Conservation (phyloP, 163 green algal genomes). For the Prototheca stagnorum region DNA sequence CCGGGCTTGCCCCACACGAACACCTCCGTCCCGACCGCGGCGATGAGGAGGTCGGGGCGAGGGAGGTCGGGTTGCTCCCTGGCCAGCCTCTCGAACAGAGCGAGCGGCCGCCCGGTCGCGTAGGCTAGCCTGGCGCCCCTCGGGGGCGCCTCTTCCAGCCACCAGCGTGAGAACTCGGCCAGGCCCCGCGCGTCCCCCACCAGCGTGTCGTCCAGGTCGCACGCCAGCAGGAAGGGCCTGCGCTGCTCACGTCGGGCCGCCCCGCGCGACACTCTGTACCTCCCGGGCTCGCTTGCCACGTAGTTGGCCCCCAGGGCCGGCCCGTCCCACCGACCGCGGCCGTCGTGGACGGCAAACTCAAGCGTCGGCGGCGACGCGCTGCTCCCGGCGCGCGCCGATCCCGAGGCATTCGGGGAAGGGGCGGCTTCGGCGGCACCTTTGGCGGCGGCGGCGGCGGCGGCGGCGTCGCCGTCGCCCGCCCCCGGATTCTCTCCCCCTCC, state of each 20-base stretch:
- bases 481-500: no score
- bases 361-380: constrained; percentile 5
- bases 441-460: no score
- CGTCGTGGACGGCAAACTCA: constrained; percentile 39
- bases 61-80: constrained; percentile 34
- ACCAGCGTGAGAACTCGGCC: constrained; percentile 34
- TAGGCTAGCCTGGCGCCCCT: constrained; percentile 34
- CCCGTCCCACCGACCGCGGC: constrained; percentile 29
- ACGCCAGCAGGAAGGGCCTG: constrained; percentile 31
- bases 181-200: constrained; percentile 32
- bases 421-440: no score
- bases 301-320: constrained; percentile 35
- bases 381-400: no score
- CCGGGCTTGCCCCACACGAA: no score
- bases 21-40: constrained; percentile 55
- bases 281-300: constrained; percentile 15
- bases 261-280: constrained; percentile 31
- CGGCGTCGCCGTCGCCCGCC: no score
- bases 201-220: constrained; percentile 55
- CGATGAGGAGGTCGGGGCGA: constrained; percentile 48
- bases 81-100: constrained; percentile 43
- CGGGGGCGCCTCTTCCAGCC: constrained; percentile 24
- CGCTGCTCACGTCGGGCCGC: background rate
- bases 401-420: no score
- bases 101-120: constrained; percentile 34